Base-by-base conservation (phyloP, 306 rosid genomes). In the Rosa multiflora region DNA sequence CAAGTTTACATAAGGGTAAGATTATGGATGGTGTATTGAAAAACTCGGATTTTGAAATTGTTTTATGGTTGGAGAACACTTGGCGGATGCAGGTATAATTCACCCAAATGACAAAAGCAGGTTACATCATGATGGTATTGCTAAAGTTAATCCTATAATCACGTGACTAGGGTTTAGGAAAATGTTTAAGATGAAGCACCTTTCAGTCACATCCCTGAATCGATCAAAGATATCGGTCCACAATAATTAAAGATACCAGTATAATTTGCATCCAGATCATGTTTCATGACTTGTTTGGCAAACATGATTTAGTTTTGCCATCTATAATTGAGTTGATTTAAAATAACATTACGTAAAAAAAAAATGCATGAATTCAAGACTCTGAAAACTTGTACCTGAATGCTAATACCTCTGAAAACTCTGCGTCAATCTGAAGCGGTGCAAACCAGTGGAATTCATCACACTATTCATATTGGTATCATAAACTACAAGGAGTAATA, bases 331-430 rank as follows among this genome's bases (percentile, higher is more conserved):
- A 68, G n/a, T 78, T 18, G 11, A 53, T 37, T 29, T 37, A 8
- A 32, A 70, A 7, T 17, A 21, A 44, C 3, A 39, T 17, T 15
- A 42, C 14, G 56, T 49, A 6, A 11, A 42, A 51, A 11, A 2
- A 21, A 40, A 73, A 56, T n/a, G 62, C 68, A 61, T 4, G 42
- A 17, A 37, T 26, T 29, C 74, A 40, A 58, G 42, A 51, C 7
- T 18, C 20, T 11, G 66, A 6, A 73, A 72, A 63, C 51, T 40
- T 26, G 72, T 89, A 92, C 97, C 97, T 91, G 89, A 92, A 91
- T 71, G 94, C 95, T 84, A 94, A 82, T 70, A 91, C 78, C 86
- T 92, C 99, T 35, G 85, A 14, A 69, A 92, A 94, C 79, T 94
- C 89, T 26, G 97, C 10, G 58, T 92, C 90, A 58, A 95, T 81